Conservation (phyloP, 2,329 filamentous ascomycete genomes). For the Huntiella bhutanensis region DNA sequence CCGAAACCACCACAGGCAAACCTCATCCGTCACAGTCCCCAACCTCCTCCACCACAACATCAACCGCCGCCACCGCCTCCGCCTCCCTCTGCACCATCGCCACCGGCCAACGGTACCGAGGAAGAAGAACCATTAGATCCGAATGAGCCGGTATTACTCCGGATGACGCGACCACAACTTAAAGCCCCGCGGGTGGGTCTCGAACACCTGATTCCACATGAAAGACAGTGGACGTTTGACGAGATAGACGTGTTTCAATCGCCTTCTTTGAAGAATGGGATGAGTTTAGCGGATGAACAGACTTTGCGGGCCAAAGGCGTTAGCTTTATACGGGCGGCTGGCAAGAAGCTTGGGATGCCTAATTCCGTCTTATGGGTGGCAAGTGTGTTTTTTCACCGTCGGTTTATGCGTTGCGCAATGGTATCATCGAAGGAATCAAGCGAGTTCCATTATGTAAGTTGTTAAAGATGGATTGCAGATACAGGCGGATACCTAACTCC, state of each 20-base stretch:
- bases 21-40: background rate
- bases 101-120: too few relatives aligned
- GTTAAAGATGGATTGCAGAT: background rate
- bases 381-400: conserved; percentile 85
- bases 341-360: conserved; percentile 77
- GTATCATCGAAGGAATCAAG: conserved; percentile 49
- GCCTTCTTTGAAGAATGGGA: conserved; percentile 69
- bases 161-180: too few relatives aligned
- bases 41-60: background rate
- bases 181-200: too few relatives aligned
- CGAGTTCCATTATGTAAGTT: conserved; percentile 71
- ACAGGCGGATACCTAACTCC: background rate
- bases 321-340: conserved; percentile 90
- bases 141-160: too few relatives aligned
- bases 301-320: conserved; percentile 73
- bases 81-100: too few relatives aligned
- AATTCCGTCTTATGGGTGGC: conserved; percentile 86
- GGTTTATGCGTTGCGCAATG: conserved; percentile 80
- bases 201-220: too few relatives aligned
- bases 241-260: conserved; percentile 64
- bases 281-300: conserved; percentile 59
- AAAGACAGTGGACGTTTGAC: conserved; percentile 69
- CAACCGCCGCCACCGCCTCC: background rate
- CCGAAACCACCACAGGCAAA: background rate
- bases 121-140: too few relatives aligned